Evolutionary conservation across 495 filamentous ascomycete species (phyloP).

Genomic region (Lasiosphaeria miniovina): DNA sequence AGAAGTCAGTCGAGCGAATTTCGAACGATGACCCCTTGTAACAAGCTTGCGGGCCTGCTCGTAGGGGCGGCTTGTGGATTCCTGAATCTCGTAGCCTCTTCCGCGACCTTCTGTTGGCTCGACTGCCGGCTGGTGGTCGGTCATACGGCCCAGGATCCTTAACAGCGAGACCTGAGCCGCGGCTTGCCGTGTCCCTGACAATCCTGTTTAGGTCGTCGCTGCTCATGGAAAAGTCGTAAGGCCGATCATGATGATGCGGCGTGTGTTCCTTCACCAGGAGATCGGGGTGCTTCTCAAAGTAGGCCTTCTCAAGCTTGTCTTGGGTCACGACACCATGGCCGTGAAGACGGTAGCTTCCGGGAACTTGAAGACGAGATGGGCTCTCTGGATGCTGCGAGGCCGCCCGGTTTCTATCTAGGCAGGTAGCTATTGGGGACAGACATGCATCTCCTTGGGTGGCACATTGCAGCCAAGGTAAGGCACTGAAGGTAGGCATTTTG

Average conservation of each 20-base stretch:
- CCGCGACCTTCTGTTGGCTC: constrained; percentile 62
- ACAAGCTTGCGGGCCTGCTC: constrained; percentile 66
- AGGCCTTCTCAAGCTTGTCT: constrained; percentile 80
- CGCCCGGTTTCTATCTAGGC: too few species aligned
- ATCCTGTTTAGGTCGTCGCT: constrained; percentile 90
- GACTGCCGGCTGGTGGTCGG: constrained; percentile 65
- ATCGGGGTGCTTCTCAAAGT: constrained; percentile 88
- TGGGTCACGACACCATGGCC: constrained; percentile 68
- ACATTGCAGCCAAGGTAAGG: too few species aligned
- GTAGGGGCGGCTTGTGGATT: constrained; percentile 63
- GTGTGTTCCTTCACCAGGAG: constrained; percentile 64
- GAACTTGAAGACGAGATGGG: too few species aligned
- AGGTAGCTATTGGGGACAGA: too few species aligned
- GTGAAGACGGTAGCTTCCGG: constrained; percentile 82
- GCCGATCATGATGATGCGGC: constrained; percentile 53
- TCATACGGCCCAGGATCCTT: constrained; percentile 51
- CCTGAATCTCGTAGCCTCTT: constrained; percentile 48
- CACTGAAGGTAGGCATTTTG: too few species aligned
- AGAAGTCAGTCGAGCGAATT: constrained; percentile 63
- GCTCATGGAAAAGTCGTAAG: constrained; percentile 82
- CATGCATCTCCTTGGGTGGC: too few species aligned
- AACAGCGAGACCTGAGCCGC: constrained; percentile 59
- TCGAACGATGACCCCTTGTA: constrained; percentile 40
- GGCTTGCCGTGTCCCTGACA: constrained; percentile 67
- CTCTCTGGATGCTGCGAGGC: too few species aligned